These are phyloP conservation scores for Odonthalia washingtoniensis DNA, from an alignment of 31 red algal genomes.

Conservation along the genomic window DNA sequence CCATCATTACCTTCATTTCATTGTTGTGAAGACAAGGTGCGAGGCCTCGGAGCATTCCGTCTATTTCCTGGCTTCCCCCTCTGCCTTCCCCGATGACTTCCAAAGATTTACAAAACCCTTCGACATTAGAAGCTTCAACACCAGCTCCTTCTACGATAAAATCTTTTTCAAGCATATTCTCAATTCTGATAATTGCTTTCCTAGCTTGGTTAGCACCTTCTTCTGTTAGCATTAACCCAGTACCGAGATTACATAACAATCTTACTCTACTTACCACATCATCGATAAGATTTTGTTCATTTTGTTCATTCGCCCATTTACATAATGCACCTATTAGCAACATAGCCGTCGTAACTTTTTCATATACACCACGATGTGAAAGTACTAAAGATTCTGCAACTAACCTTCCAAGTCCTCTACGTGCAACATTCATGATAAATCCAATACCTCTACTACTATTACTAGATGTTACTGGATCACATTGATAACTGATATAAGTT, in stretches of 20 bases:
- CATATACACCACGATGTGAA: too few species aligned
- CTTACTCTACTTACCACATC: neutral
- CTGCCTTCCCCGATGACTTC: conserved; percentile 10
- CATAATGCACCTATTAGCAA: neutral
- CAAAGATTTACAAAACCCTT: neutral
- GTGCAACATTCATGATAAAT: too few species aligned
- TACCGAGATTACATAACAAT: too few species aligned
- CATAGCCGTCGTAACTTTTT: neutral
- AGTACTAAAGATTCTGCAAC: too few species aligned
- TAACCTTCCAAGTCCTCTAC: too few species aligned
- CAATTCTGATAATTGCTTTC: neutral
- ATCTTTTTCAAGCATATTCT: neutral
- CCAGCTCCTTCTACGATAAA: neutral
- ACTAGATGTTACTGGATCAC: too few species aligned
- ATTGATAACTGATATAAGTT: too few species aligned
- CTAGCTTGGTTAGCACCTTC: neutral
- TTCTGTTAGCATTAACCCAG: neutral
- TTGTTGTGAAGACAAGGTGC: conserved; percentile 5
- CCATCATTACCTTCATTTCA: too few species aligned
- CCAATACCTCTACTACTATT: too few species aligned
- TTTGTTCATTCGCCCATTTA: neutral
- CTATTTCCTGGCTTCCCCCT: neutral
- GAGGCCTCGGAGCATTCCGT: neutral
- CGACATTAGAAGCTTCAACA: neutral
- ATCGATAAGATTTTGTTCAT: neutral